Percentiles rank a stretch among this genome's conserved stretches.
phyloP scores from a whole-genome alignment of 345 rosid species.

The Pugionium dolabratum region DNA sequence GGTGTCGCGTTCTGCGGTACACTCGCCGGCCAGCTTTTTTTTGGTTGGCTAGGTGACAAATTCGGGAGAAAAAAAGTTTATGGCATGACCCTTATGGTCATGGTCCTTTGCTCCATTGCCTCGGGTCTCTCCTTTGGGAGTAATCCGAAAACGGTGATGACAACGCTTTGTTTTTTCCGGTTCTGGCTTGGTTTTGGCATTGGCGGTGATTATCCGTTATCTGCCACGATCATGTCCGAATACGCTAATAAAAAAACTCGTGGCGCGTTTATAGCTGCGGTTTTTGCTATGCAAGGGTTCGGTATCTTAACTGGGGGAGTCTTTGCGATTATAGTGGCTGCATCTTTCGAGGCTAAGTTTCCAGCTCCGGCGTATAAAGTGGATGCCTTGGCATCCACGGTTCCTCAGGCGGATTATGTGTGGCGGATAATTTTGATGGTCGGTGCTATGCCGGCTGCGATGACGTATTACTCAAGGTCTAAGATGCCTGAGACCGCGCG shows the following conservation, averaged over 20 bases:
- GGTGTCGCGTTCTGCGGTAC: slow-evolving; percentile 78
- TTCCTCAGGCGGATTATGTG: slow-evolving; percentile 69
- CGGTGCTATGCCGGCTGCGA: slow-evolving; percentile 78
- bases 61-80: slow-evolving; percentile 74
- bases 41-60: slow-evolving; percentile 89
- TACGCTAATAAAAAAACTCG: slow-evolving; percentile 61
- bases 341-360: slow-evolving; percentile 55
- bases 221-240: slow-evolving; percentile 85
- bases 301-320: slow-evolving; percentile 78
- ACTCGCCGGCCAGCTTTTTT: slow-evolving; percentile 71
- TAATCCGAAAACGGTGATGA: slow-evolving; percentile 49
- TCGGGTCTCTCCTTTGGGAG: slow-evolving; percentile 71
- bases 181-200: slow-evolving; percentile 90
- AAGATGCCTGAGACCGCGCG: slow-evolving; percentile 95
- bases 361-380: slow-evolving; percentile 52
- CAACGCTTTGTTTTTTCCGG: slow-evolving; percentile 75
- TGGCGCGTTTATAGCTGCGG: slow-evolving; percentile 86
- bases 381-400: slow-evolving; percentile 55
- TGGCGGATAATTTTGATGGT: slow-evolving; percentile 83
- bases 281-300: slow-evolving; percentile 94
- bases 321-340: slow-evolving; percentile 57
- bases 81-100: slow-evolving; percentile 73
- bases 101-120: slow-evolving; percentile 65
- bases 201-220: slow-evolving; percentile 82
- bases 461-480: slow-evolving; percentile 77